These are phyloP conservation scores for Fusarium albosuccineum DNA, from an alignment of 2,329 filamentous ascomycete species.

Conservation along the genomic window DNA sequence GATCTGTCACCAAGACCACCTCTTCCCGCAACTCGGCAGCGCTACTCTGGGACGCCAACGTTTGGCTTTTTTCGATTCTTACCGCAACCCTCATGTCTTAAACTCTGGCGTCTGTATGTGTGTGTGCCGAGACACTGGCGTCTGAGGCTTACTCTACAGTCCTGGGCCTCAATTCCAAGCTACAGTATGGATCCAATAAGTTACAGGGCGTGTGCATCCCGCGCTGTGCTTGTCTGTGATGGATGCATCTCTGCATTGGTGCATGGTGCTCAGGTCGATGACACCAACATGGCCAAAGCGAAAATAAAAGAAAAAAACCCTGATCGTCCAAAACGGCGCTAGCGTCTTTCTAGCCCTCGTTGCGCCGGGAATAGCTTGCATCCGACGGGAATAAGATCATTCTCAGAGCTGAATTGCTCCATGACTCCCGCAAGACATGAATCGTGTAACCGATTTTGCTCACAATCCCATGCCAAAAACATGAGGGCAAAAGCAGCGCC, in stretches of 20 bases:
- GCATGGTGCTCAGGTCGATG: constrained; percentile 21
- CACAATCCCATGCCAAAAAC: constrained; percentile 22
- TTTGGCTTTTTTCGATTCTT: constrained; percentile 11
- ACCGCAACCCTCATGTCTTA: constrained; percentile 27
- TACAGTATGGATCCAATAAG: neutral
- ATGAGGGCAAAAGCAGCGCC: neutral
- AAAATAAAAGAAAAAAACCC: constrained; percentile 24
- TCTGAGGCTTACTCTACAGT: neutral
- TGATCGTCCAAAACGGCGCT: constrained; percentile 40
- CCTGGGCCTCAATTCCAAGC: neutral
- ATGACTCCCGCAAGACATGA: neutral
- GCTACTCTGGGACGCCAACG: constrained; percentile 2
- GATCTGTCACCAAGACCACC: constrained; percentile 17
- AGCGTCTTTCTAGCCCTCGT: constrained; percentile 18
- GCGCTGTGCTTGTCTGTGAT: constrained; percentile 23
- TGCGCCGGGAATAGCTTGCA: constrained; percentile 36
- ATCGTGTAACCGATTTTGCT: constrained; percentile 8
- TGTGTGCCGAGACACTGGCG: constrained; percentile 19
- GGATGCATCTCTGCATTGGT: constrained; percentile 6
- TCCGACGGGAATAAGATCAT: constrained; percentile 34
- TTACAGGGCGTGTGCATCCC: constrained; percentile 17
- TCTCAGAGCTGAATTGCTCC: constrained; percentile 17
- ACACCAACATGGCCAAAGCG: constrained; percentile 22
- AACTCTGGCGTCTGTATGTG: constrained; percentile 23
- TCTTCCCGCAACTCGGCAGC: neutral